phyloP scores from a whole-genome alignment of 2,329 filamentous ascomycete genomes.

The Colletotrichum paranaense region DNA sequence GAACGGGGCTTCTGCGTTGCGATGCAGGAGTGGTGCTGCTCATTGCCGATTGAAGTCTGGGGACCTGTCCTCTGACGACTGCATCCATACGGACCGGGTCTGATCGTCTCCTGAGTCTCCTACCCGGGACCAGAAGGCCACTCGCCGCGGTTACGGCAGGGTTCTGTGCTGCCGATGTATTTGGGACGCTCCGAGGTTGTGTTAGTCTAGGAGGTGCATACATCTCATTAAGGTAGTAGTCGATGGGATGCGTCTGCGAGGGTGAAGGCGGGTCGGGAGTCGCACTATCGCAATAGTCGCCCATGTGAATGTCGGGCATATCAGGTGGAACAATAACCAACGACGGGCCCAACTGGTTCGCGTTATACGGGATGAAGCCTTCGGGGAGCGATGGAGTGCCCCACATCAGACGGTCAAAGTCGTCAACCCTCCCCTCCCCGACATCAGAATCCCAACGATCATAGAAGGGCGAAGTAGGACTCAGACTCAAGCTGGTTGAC shows the following conservation, averaged over 20 bases:
- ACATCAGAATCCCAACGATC: not conserved
- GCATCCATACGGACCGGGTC: not conserved
- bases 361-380: not conserved
- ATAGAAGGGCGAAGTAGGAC: constrained; percentile 11
- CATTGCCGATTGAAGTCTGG: not conserved
- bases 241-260: constrained; percentile 7
- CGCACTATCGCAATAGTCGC: not conserved
- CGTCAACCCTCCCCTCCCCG: not conserved
- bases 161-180: not conserved
- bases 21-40: not conserved
- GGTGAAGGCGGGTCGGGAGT: not conserved
- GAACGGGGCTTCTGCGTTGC: not conserved
- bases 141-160: not conserved
- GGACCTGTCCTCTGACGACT: not conserved
- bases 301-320: not conserved
- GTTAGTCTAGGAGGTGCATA: not conserved
- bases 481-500: not conserved
- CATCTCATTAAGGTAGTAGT: not conserved
- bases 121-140: not conserved
- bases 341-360: not conserved
- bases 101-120: not conserved
- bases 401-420: not conserved
- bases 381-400: not conserved
- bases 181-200: not conserved
- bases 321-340: constrained; percentile 21